Conservation (phyloP, 371 early-diverging fungal genomes). For the Mucor mucedo region DNA sequence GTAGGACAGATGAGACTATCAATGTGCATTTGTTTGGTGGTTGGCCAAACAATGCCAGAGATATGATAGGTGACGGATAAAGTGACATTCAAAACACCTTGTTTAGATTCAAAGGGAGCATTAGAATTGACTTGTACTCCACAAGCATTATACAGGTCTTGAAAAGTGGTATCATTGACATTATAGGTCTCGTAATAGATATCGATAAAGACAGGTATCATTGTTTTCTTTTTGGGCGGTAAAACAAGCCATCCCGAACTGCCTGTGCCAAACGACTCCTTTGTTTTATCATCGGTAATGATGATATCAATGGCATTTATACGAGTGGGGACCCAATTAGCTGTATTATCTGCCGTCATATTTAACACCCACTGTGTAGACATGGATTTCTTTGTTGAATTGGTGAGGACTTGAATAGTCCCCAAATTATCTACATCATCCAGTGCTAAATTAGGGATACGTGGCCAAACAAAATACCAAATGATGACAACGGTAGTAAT, state of each 20-base stretch:
- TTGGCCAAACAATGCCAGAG: constrained; percentile 44
- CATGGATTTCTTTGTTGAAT: constrained; percentile 24
- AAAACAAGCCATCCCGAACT: constrained; percentile 11
- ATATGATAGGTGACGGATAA: constrained; percentile 36
- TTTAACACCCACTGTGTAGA: constrained; percentile 32
- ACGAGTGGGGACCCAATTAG: constrained; percentile 41
- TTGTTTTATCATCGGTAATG: constrained; percentile 26
- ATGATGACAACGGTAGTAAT: constrained; percentile 24
- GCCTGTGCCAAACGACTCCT: constrained; percentile 20
- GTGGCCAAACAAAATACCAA: constrained; percentile 48
- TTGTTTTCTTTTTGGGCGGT: constrained; percentile 13
- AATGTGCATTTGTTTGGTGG: constrained; percentile 23
- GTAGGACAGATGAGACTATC: constrained; percentile 30
- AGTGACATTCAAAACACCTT: constrained; percentile 32
- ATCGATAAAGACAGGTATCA: constrained; percentile 1
- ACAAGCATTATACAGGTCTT: constrained; percentile 44
- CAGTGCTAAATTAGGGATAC: constrained; percentile 29
- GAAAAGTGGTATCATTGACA: constrained; percentile 39
- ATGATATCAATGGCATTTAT: constrained; percentile 22
- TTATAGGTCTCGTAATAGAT: constrained; percentile 20
- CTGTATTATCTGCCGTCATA: constrained; percentile 34
- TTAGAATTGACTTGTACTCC: constrained; percentile 28
- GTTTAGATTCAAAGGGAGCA: constrained; percentile 23
- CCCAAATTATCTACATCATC: constrained; percentile 25
- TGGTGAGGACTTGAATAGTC: constrained; percentile 20